Evolutionary conservation across 2,329 filamentous ascomycete species (phyloP), one percentile per base, ranked within the genome.

Genomic region (Aspergillus floridensis): DNA sequence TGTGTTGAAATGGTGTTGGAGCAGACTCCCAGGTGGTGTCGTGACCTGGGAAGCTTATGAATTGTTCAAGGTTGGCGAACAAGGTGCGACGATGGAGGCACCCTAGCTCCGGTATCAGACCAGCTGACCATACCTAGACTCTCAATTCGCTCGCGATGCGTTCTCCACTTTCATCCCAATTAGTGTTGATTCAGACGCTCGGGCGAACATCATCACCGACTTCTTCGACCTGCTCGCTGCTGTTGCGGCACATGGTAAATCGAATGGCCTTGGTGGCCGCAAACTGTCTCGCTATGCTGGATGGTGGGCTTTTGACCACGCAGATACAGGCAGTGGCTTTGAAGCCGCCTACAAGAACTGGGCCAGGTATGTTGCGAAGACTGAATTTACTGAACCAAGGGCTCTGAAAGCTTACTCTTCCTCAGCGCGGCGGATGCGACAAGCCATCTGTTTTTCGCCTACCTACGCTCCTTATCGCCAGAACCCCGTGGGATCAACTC

Each of bases 1-100:
- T 69, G 92, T 97, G 47, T 83, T 95, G 65, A 99, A 98, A 81
- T 99, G 95, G 95, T 98, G 93, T 76, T 99, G 95, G 95, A 93
- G 91, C 74, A 87, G 95, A 77, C 81, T 99, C 53, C 86, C 89
- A 47, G 92, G 92, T 60, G 95, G 95, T 70, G 88, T 99, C 14
- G 93, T 99, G 38, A 92, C 92, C 59, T 98, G 95, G 95, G 92
- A 97, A 70, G 92, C 92, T 47, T 99, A 99, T 72, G 93, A 98
- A 74, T 84, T 96, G 22, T 99, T 99, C 82, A 92, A 90, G 70
- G 88, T 96, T 65, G 95, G 95, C 72, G 95, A 99, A 79, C 86
- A 89, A 81, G 92, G 92, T 96, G 84, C 29, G 60, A 32, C 51
- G n/a, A 21, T 29, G 46, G 24, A 26, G 22, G 55, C 11, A 21